These are phyloP conservation scores for Mycosphaerella arachidis DNA, from an alignment of 2,329 filamentous ascomycete genomes.

Conservation along the genomic window DNA sequence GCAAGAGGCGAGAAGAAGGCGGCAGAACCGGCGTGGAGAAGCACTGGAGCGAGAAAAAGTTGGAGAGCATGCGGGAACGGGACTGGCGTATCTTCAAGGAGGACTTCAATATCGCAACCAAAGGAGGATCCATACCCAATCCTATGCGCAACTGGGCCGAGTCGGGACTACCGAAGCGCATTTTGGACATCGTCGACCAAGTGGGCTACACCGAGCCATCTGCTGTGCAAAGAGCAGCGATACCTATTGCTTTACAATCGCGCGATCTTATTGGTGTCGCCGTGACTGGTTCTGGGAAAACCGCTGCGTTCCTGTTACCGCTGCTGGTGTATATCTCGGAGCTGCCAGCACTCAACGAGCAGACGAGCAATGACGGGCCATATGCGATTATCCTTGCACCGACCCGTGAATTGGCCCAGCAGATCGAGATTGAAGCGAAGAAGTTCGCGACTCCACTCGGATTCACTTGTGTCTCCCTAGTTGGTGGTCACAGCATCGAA, in stretches of 20 bases:
- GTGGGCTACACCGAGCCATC: constrained; percentile 92
- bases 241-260: constrained; percentile 87
- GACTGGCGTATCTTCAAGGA: constrained; percentile 99
- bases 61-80: constrained; percentile 91
- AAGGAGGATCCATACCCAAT: constrained; percentile 86
- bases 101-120: constrained; percentile 94
- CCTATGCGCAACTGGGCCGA: constrained; percentile 95
- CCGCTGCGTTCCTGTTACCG: constrained; percentile 87
- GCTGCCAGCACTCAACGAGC: constrained; percentile 75
- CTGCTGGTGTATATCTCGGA: constrained; percentile 92
- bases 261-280: constrained; percentile 97
- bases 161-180: constrained; percentile 68
- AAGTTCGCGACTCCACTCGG: constrained; percentile 89
- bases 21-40: constrained; percentile 73
- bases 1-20: constrained; percentile 68
- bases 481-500: constrained; percentile 94
- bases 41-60: constrained; percentile 90
- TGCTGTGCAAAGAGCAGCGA: constrained; percentile 87
- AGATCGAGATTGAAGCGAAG: constrained; percentile 89
- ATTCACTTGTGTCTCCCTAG: constrained; percentile 92
- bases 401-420: constrained; percentile 93
- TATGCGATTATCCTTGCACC: constrained; percentile 97
- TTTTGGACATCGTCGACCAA: constrained; percentile 75
- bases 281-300: constrained; percentile 97
- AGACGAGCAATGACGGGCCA: constrained; percentile 87